phyloP scores from a whole-genome alignment of 2,329 filamentous ascomycete genomes.

The Fusarium dlaminii region DNA sequence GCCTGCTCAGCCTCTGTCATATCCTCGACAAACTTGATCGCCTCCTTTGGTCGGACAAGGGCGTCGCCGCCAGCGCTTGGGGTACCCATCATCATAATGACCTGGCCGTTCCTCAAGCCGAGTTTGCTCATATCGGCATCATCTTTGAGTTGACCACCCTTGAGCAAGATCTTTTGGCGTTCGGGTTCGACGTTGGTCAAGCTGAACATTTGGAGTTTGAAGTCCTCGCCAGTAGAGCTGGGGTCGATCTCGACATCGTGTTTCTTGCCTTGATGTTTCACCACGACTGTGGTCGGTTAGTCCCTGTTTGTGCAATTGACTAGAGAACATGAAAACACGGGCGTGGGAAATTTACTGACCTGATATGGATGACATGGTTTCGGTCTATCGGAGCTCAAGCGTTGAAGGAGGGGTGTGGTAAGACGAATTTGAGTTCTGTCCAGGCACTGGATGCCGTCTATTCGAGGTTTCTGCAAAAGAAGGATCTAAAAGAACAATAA shows the following conservation, averaged over 20 bases:
- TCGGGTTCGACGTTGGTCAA: constrained; percentile 96
- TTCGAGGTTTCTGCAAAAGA: not conserved
- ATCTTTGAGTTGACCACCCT: constrained; percentile 94
- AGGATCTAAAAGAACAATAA: not conserved
- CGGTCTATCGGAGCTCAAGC: constrained; percentile 25
- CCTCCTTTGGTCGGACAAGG: constrained; percentile 78
- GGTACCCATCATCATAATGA: constrained; percentile 97
- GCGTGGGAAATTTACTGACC: constrained; percentile 52
- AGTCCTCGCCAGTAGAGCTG: constrained; percentile 84
- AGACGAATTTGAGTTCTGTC: not conserved
- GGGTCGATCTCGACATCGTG: constrained; percentile 94
- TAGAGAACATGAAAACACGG: not conserved
- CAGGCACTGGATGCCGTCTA: not conserved
- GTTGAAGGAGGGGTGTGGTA: not conserved
- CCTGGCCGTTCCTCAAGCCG: constrained; percentile 84
- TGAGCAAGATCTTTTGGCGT: constrained; percentile 94
- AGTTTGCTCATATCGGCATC: constrained; percentile 87
- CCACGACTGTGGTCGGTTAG: constrained; percentile 70
- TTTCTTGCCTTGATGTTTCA: constrained; percentile 96
- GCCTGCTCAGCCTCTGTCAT: constrained; percentile 96
- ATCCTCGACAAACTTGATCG: constrained; percentile 91
- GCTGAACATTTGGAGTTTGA: constrained; percentile 96
- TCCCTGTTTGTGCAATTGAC: not conserved
- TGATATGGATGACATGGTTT: constrained; percentile 64
- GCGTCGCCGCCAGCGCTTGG: constrained; percentile 72